phyloP scores from a whole-genome alignment of 73 alveolate species.

The Effrenium voratum region DNA sequence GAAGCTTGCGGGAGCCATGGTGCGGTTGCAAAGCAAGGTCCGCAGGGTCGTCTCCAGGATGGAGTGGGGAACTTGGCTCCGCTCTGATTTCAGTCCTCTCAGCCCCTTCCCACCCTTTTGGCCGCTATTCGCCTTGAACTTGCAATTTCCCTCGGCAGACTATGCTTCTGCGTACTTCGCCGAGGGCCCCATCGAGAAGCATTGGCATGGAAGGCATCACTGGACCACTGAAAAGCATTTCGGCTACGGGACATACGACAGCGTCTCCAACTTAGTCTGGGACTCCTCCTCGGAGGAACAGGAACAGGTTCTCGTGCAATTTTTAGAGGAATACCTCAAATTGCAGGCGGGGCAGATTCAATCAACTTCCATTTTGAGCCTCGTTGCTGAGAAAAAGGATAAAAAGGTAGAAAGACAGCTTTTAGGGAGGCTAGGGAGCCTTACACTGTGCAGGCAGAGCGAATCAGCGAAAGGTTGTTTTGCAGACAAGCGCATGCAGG shows the following conservation, averaged over 20 bases:
- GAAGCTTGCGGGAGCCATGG: neutral
- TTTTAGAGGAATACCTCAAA: neutral
- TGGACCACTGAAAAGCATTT: constrained; percentile 4
- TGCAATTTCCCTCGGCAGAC: neutral
- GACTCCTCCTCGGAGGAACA: neutral
- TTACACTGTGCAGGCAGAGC: too few species aligned
- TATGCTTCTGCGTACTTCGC: neutral
- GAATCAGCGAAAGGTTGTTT: too few species aligned
- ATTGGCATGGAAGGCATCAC: constrained; percentile 10
- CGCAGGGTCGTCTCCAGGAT: neutral
- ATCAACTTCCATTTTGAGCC: neutral
- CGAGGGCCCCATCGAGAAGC: neutral
- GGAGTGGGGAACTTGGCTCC: neutral
- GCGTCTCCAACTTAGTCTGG: neutral
- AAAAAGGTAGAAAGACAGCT: too few species aligned
- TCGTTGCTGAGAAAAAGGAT: neutral
- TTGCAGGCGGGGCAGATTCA: neutral
- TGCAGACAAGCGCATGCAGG: too few species aligned
- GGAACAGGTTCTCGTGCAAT: neutral
- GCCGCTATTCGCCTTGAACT: too few species aligned
- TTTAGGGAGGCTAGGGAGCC: too few species aligned
- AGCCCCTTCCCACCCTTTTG: neutral
- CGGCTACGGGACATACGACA: constrained; percentile 2
- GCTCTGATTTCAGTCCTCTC: neutral
- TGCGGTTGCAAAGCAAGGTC: neutral